phyloP scores from a whole-genome alignment of 805 yeast genomes.

The Cyberlindnera lachancei region DNA sequence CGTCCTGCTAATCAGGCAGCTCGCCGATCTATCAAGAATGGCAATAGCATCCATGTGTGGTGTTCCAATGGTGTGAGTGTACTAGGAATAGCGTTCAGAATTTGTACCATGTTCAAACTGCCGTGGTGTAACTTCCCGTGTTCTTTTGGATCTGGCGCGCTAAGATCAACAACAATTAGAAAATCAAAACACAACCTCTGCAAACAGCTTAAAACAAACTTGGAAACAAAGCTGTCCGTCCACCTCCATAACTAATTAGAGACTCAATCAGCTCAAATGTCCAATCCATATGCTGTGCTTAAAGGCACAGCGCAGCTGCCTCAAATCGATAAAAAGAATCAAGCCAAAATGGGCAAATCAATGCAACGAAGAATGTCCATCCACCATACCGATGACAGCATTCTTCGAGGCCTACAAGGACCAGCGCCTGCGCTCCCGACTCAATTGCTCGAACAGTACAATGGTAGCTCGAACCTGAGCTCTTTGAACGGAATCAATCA shows the following conservation, averaged over 20 bases:
- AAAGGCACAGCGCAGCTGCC: constrained; percentile 20
- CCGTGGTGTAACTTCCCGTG: too few species aligned
- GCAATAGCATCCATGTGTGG: constrained; percentile 37
- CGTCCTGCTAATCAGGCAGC: constrained; percentile 60
- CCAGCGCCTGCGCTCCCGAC: constrained; percentile 25
- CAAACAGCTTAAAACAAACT: too few species aligned
- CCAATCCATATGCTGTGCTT: constrained; percentile 14
- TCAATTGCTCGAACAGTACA: constrained; percentile 12
- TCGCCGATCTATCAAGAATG: constrained; percentile 61
- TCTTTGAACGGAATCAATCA: too few species aligned
- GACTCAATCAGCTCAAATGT: too few species aligned
- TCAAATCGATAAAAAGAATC: constrained; percentile 26
- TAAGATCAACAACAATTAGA: too few species aligned
- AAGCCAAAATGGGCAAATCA: constrained; percentile 31
- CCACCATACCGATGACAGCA: constrained; percentile 22
- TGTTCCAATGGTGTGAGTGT: too few species aligned
- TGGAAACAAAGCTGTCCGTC: too few species aligned
- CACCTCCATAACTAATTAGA: too few species aligned
- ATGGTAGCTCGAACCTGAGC: not conserved
- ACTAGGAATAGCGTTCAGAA: too few species aligned
- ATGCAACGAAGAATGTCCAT: constrained; percentile 40
- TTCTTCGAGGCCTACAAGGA: constrained; percentile 7
- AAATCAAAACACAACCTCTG: too few species aligned
- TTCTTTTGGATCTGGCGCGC: too few species aligned
- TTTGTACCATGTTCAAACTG: too few species aligned